Conservation (phyloP, 805 yeast genomes). For the Candida germanica region DNA sequence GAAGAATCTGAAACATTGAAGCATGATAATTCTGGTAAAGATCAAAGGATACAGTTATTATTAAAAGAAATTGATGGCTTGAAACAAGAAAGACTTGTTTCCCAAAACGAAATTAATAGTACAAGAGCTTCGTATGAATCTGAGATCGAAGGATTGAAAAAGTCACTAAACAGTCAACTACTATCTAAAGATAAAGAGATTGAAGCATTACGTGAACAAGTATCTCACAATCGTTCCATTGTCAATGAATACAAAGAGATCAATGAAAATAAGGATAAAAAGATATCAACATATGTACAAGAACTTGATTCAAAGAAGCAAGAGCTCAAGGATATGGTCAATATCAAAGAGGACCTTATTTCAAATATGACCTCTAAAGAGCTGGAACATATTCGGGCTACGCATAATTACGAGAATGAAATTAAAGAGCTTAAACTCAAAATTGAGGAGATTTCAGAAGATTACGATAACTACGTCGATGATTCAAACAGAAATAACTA, state of each 20-base stretch:
- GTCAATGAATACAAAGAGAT: constrained; percentile 7
- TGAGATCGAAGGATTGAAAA: constrained; percentile 1
- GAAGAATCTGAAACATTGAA: constrained; percentile 12
- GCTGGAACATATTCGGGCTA: constrained; percentile 52
- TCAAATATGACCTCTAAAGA: constrained; percentile 70
- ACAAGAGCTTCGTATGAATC: constrained; percentile 4
- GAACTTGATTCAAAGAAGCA: constrained; percentile 3
- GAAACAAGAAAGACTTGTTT: constrained; percentile 8
- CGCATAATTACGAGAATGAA: constrained; percentile 48
- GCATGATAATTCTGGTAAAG: constrained; percentile 7
- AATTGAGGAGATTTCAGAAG: constrained; percentile 46
- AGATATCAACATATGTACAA: constrained; percentile 5
- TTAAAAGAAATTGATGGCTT: constrained; percentile 2
- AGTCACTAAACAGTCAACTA: constrained; percentile 1
- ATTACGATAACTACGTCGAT: constrained; percentile 42
- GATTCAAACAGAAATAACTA: constrained; percentile 21
- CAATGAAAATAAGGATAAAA: constrained; percentile 9
- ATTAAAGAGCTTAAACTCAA: constrained; percentile 42
- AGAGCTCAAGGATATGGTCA: constrained; percentile 21
- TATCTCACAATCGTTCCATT: constrained; percentile 1
- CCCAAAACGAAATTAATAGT: constrained; percentile 10
- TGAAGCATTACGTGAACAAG: constrained; percentile 3
- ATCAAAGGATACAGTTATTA: constrained; percentile 1
- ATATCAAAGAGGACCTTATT: constrained; percentile 58
- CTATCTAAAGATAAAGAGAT: constrained; percentile 10